These are phyloP conservation scores for Microcyclospora tardicrescens DNA, from an alignment of 2,329 filamentous ascomycete species.

Conservation along the genomic window DNA sequence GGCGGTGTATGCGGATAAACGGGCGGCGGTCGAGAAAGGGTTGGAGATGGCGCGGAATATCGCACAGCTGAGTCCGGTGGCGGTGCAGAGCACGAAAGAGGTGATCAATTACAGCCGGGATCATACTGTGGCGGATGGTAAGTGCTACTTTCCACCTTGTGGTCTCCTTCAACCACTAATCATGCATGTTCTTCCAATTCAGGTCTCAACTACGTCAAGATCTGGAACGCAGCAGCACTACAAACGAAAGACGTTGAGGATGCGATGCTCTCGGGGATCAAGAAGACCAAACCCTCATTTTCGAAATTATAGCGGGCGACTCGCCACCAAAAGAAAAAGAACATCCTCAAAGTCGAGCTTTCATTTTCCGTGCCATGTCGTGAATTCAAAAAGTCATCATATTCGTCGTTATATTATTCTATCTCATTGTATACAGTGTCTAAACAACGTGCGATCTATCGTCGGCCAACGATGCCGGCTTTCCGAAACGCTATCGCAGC, in stretches of 20 bases:
- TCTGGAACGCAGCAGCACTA: constrained; percentile 77
- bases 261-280: constrained; percentile 62
- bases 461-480: constrained; percentile 11
- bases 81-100: constrained; percentile 78
- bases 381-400: too few relatives aligned
- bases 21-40: constrained; percentile 47
- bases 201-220: constrained; percentile 67
- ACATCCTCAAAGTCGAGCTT: too few relatives aligned
- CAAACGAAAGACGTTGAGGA: constrained; percentile 66
- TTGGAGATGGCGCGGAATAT: constrained; percentile 52
- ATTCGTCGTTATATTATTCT: too few relatives aligned
- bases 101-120: constrained; percentile 71
- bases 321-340: too few relatives aligned
- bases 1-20: constrained; percentile 48
- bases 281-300: constrained; percentile 70
- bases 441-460: background rate
- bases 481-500: constrained; percentile 22
- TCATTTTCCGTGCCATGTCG: too few relatives aligned
- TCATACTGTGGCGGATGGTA: constrained; percentile 62
- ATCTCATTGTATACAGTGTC: too few relatives aligned
- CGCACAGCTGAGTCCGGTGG: constrained; percentile 73
- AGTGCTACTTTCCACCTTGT: constrained; percentile 20
- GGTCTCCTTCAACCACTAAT: too few relatives aligned
- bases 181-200: too few relatives aligned
- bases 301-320: constrained; percentile 53